Evolutionary conservation across 805 yeast genomes (phyloP).

Genomic region (Candida vartiovaarae): DNA sequence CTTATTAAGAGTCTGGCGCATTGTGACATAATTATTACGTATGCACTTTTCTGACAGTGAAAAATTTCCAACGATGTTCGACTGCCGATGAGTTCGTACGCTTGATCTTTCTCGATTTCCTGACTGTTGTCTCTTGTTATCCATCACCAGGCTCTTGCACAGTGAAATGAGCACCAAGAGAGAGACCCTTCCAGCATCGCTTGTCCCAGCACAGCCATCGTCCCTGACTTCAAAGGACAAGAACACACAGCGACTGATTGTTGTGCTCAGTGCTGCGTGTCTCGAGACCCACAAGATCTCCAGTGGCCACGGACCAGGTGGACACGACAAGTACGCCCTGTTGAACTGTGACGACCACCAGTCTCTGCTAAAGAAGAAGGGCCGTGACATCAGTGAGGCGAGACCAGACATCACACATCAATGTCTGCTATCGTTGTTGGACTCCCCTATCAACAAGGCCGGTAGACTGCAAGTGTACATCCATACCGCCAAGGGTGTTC

Average conservation of each 20-base stretch:
- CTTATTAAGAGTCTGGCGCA: no score
- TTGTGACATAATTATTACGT: no score
- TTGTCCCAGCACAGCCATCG: slow-evolving; percentile 83
- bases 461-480: slow-evolving; percentile 95
- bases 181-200: slow-evolving; percentile 50
- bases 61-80: no score
- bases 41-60: no score
- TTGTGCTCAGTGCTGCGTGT: slow-evolving; percentile 94
- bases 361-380: slow-evolving; percentile 90
- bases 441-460: slow-evolving; percentile 97
- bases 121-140: no score
- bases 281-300: slow-evolving; percentile 90
- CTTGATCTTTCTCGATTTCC: no score
- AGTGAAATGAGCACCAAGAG: not conserved
- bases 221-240: slow-evolving; percentile 81
- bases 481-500: slow-evolving; percentile 90
- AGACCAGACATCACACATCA: slow-evolving; percentile 99
- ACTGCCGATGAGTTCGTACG: no score
- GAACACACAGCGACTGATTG: slow-evolving; percentile 77
- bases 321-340: slow-evolving; percentile 87
- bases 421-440: slow-evolving; percentile 87
- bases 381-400: slow-evolving; percentile 95
- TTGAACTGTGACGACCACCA: slow-evolving; percentile 98
- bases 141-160: no score
- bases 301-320: slow-evolving; percentile 60